Base-by-base conservation (phyloP, 495 filamentous ascomycete species). In the Tirmania nivea region DNA sequence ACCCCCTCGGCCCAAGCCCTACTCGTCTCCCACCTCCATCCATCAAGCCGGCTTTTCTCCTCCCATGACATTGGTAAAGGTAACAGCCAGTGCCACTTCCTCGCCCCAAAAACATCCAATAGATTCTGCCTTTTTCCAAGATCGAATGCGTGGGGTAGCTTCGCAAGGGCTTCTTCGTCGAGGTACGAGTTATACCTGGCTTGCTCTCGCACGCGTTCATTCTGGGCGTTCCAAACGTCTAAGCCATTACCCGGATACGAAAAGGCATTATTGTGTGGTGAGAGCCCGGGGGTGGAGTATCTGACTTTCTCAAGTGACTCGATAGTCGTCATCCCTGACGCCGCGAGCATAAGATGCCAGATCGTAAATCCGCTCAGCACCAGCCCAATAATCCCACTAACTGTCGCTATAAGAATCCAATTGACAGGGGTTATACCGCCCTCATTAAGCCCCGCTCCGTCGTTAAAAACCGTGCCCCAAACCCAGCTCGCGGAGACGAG, bases 21-120 rank as follows among this genome's bases (percentile, higher is more conserved):
- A 55, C 78, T 93, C 1, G 86, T 75, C 61, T 94, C 87, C 90
- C 90, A 97, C 59, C 68, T 75, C 87, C 87, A 96, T n/a, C 90
- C 90, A 63, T 97, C 86, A 10, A 0, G 75, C 80, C 0, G 12
- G 2, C 87, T 90, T 92, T 96, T 59, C 68, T 75, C 87, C 86
- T 96, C n/a, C 92, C 90, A 63, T 96, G 85, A 10, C 0, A 75
- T 80, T 0, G 85, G 89, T 53, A 79, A 93, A 65, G 78, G 78
- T 14, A 94, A 66, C 0, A 90, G 92, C n/a, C 94, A 58, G 3
- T 68, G 61, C 88, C 90, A 94, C 6, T 85, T 69, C 34, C 76
- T 66, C 10, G 68, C 68, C 0, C 90, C 90, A 57, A 97, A 93
- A 10, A 97, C 72, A 63, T 90, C 81, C 3, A 69, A 57, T n/a